These are phyloP conservation scores for Astathelohania contejeani DNA, from an alignment of 371 early-diverging fungal genomes.

Conservation along the genomic window DNA sequence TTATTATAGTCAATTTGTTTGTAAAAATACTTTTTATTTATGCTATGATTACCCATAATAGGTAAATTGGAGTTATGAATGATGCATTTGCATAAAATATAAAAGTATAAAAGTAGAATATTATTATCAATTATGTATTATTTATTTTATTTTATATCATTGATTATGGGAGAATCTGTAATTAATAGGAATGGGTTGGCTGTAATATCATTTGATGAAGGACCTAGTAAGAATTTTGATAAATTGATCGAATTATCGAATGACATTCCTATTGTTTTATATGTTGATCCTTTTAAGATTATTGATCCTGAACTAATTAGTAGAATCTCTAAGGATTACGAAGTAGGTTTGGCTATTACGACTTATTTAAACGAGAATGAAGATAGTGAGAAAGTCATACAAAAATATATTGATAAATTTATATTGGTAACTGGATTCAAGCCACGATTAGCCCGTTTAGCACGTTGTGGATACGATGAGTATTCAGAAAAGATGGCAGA, in stretches of 20 bases:
- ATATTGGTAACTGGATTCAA: constrained; percentile 1
- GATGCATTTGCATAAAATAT: too few relatives aligned
- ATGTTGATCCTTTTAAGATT: constrained; percentile 3
- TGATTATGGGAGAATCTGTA: too few relatives aligned
- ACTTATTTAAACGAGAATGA: background rate
- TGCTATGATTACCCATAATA: too few relatives aligned
- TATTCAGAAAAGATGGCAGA: background rate
- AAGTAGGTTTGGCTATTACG: constrained; percentile 11
- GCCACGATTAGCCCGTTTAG: constrained; percentile 3
- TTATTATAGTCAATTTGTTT: too few relatives aligned
- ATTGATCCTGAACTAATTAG: constrained; percentile 3
- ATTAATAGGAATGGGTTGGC: too few relatives aligned
- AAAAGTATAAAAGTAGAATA: too few relatives aligned
- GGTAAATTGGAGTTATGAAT: too few relatives aligned
- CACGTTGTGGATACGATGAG: background rate
- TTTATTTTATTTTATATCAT: too few relatives aligned
- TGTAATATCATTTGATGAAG: constrained; percentile 17
- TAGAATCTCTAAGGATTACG: constrained; percentile 1
- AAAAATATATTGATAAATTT: constrained; percentile 3
- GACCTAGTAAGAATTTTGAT: constrained; percentile 11
- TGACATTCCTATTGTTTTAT: constrained; percentile 6
- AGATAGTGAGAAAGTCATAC: background rate
- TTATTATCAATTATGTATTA: too few relatives aligned
- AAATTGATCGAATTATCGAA: background rate
- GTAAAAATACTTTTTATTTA: too few relatives aligned